Evolutionary conservation across 495 filamentous ascomycete species (phyloP), one percentile per base, ranked within the genome.

Genomic region (Hypoxylon fragiforme): DNA sequence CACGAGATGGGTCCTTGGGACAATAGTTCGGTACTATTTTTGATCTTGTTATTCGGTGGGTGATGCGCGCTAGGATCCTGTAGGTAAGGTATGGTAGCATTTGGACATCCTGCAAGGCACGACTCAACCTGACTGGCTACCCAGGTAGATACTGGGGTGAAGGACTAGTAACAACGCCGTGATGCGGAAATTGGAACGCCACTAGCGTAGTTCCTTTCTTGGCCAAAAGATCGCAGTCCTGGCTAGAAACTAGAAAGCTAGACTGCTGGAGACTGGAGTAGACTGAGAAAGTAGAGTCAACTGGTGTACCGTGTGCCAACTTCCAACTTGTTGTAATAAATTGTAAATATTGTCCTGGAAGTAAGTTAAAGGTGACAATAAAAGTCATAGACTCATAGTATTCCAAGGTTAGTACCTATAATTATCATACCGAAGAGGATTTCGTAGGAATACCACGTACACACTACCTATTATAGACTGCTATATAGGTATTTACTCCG

Each of bases 131-230:
- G 35, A 44, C 9, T 28, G 24, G 24, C 9, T 28, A n/a, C n/a
- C n/a, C n/a, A n/a, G n/a, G n/a, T n/a, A 4, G 24, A 9, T 28
- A 9, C 57, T 36, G 43, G 57, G 57, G 36, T 44, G 39, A 38
- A n/a, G 43, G 52, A 34, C 41, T 34, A 54, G 41, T 20, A 35
- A 38, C 44, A 38, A 32, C 34, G 45, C 45, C 44, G 38, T 19
- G 37, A 49, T 56, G 54, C 59, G 59, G 59, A 63, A 63, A 63
- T 63, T 63, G 59, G 53, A 44, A 63, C 54, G 59, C 54, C 53
- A 63, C 53, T 63, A 58, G 59, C 54, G 49, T 28, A 2, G 13
- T 54, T 35, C 50, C 3, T 34, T 48, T 26, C 48, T 58, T 62
- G 53, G 53, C 48, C 45, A 62, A 52, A 50, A 57, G 42, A 43